These are phyloP conservation scores for Buxus sempervirens DNA, from an alignment of 164 flowering plant species.

Conservation along the genomic window DNA sequence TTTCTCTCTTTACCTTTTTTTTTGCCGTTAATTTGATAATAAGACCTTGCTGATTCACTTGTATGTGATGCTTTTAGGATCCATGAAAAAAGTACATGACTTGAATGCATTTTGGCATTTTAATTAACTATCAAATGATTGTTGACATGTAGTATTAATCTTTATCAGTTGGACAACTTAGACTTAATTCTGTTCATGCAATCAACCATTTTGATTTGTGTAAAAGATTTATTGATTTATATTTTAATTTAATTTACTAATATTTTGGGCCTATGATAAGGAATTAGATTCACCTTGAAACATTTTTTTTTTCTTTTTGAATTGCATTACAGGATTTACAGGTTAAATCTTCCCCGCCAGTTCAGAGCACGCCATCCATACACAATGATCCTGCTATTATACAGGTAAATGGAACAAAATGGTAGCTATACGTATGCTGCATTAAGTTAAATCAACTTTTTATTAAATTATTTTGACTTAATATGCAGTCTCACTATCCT, in stretches of 20 bases:
- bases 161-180: too few relatives aligned
- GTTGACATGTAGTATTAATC: too few relatives aligned
- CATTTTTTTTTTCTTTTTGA: not conserved
- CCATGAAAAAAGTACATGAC: not conserved
- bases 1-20: too few relatives aligned
- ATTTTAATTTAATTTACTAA: too few relatives aligned
- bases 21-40: too few relatives aligned
- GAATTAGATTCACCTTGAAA: not conserved
- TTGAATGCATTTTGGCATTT: not conserved
- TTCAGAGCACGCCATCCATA: conserved; percentile 49
- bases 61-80: not conserved
- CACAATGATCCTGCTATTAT: conserved; percentile 88
- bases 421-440: not conserved
- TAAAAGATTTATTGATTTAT: too few relatives aligned
- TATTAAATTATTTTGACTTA: not conserved
- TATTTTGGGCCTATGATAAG: not conserved
- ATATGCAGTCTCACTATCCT: conserved; percentile 82
- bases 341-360: conserved; percentile 84
- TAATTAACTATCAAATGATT: too few relatives aligned
- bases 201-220: too few relatives aligned
- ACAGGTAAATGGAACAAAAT: conserved; percentile 45
- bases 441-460: not conserved
- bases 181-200: too few relatives aligned
- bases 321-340: conserved; percentile 70
- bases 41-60: not conserved